These are phyloP conservation scores for Azolla pinnata DNA, from an alignment of 75 land plant genomes.

Conservation along the genomic window DNA sequence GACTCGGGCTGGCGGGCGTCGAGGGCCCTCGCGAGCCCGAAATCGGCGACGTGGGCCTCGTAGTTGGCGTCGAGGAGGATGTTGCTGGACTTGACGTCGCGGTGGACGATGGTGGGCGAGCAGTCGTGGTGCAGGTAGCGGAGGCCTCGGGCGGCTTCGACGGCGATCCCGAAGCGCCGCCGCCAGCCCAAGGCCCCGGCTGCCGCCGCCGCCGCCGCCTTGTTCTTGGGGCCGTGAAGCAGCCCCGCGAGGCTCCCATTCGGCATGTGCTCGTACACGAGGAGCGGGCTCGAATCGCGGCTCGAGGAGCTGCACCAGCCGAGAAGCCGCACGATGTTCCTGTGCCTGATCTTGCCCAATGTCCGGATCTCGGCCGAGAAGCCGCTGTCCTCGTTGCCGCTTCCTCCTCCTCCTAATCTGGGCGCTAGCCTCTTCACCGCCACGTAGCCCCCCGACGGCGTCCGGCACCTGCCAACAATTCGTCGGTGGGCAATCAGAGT, in stretches of 20 bases:
- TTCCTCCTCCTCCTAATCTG: not conserved
- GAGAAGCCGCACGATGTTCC: conserved; percentile 70
- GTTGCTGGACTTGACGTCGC: conserved; percentile 82
- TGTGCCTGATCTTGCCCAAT: conserved; percentile 66
- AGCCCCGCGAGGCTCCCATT: conserved; percentile 75
- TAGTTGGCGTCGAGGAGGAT: conserved; percentile 57
- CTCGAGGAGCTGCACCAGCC: conserved; percentile 68
- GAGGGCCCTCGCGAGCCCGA: conserved; percentile 75
- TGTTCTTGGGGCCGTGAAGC: conserved; percentile 52
- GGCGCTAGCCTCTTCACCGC: conserved; percentile 73
- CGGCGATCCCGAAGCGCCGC: conserved; percentile 51
- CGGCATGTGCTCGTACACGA: conserved; percentile 85
- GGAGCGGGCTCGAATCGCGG: conserved; percentile 57
- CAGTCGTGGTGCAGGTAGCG: conserved; percentile 82
- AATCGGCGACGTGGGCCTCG: conserved; percentile 80
- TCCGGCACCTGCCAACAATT: too few species aligned
- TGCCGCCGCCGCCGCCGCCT: too few species aligned
- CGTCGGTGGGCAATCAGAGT: too few species aligned
- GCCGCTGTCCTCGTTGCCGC: conserved; percentile 42
- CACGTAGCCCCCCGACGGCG: conserved; percentile 59
- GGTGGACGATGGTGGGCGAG: conserved; percentile 60
- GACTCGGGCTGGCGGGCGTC: conserved; percentile 48
- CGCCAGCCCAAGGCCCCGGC: conserved; percentile 51
- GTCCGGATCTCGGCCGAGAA: conserved; percentile 82
- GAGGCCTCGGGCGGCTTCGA: conserved; percentile 70